A percentile compares a stretch with the other conserved stretches of the same genome.
Evolutionary conservation across 2,329 filamentous ascomycete species (phyloP).

Genomic region (Zasmidium citrigriseum): DNA sequence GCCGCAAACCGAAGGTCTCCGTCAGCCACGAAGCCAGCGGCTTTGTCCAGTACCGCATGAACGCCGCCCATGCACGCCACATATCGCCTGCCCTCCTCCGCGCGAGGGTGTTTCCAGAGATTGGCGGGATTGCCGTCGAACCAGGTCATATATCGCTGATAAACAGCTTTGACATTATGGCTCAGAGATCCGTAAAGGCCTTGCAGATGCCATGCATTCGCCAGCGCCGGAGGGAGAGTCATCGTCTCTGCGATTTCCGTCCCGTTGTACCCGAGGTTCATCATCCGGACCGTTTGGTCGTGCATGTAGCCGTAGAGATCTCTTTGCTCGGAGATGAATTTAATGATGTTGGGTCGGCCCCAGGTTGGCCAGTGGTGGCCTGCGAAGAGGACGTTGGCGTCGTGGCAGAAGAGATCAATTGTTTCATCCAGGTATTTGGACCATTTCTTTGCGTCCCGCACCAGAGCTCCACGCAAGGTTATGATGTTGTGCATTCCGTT

Average conservation of each 20-base stretch:
- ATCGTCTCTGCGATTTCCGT: slow-evolving; percentile 1
- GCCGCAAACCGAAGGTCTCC: slow-evolving; percentile 6
- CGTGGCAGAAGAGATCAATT: not conserved
- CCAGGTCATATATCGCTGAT: slow-evolving; percentile 11
- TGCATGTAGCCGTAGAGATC: slow-evolving; percentile 2
- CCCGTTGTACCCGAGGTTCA: not conserved
- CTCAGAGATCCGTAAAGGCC: not conserved
- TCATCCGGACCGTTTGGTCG: not conserved
- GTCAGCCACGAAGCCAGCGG: not conserved
- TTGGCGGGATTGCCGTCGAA: slow-evolving; percentile 13
- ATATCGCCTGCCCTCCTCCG: slow-evolving; percentile 5
- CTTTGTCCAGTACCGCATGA: not conserved
- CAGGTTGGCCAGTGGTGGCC: slow-evolving; percentile 2
- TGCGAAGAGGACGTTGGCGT: not conserved
- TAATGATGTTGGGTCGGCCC: not conserved
- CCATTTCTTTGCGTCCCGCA: slow-evolving; percentile 1
- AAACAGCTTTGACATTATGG: slow-evolving; percentile 11
- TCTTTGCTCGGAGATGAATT: not conserved
- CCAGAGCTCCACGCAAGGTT: not conserved
- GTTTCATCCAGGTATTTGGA: slow-evolving; percentile 1
- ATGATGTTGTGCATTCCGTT: slow-evolving; percentile 1
- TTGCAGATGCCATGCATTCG: not conserved
- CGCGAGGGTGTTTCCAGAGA: slow-evolving; percentile 9
- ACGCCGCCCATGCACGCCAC: slow-evolving; percentile 6
- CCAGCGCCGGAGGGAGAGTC: not conserved